phyloP scores from a whole-genome alignment of 163 green algal genomes.

The Scenedesmus sp. region DNA sequence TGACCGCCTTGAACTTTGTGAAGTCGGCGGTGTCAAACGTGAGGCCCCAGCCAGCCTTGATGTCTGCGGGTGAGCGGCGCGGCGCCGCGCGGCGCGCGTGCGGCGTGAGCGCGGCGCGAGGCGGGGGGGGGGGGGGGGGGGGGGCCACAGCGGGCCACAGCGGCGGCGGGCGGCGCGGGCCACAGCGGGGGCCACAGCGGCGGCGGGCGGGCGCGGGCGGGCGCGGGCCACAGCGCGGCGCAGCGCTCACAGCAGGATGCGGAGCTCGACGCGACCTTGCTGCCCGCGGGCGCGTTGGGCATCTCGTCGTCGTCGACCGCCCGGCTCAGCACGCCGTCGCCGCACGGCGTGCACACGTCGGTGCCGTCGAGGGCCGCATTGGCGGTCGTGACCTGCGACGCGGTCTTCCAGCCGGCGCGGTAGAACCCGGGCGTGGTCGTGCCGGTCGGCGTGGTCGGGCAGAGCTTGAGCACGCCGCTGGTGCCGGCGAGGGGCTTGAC shows the following conservation, averaged over 20 bases:
- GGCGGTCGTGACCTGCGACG: neutral
- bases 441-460: too few relatives aligned
- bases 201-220: too few relatives aligned
- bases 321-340: neutral
- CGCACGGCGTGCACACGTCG: neutral
- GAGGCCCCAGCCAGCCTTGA: neutral
- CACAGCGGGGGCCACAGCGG: neutral
- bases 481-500: too few relatives aligned
- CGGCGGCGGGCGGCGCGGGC: neutral
- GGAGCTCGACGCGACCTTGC: neutral
- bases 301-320: neutral
- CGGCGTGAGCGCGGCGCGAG: too few relatives aligned
- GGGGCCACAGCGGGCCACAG: neutral
- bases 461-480: too few relatives aligned
- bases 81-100: too few relatives aligned
- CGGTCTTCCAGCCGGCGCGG: slow-evolving; percentile 4
- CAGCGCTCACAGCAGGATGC: slow-evolving; percentile 13
- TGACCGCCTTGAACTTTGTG: neutral
- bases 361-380: neutral
- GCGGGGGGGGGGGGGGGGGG: neutral
- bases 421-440: neutral
- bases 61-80: neutral
- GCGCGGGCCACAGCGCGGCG: neutral
- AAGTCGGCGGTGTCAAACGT: neutral
- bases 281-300: neutral